Evolutionary conservation across 306 rosid genomes (phyloP), one percentile per base, ranked within the genome.

Genomic region (Argentina anserina): DNA sequence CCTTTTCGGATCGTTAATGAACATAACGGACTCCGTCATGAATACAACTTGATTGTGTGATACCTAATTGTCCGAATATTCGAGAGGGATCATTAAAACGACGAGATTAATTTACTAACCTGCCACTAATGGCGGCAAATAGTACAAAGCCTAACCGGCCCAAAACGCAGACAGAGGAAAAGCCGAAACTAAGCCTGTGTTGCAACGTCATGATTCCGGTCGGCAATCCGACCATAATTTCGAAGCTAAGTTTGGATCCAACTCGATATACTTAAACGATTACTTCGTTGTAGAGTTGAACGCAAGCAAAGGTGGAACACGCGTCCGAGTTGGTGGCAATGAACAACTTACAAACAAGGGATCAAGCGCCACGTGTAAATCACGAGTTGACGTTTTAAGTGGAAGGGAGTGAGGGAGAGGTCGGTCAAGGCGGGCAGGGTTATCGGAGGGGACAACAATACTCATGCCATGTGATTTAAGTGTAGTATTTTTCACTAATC

Each of bases 391-490:
- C 77, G 23, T 26, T 14, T 13, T 3, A 17, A 58, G 73, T 34
- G 67, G 70, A 33, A 64, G 28, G 37, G 12, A 74, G 34, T 2
- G 63, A 26, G 33, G 3, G 55, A 47, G 74, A 50, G 61, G 21
- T 52, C 28, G 83, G 86, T 81, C 81, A 83, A 74, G 43, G 28
- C 3, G 81, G 62, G 81, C 84, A 72, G 84, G 46, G 18, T 45
- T 3, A 12, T 11, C 46, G 78, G 81, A 72, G 23, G 65, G 61
- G 61, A 85, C 87, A 46, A 85, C 87, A 46, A 18, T 69, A 64
- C 43, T 77, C 87, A 79, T 79, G 88, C 83, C 88, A 84, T 81
- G 87, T 79, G 90, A 84, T 37, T 39, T 34, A 33, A 26, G 21
- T 28, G 5, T n/a, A 26, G n/a, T 62, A n/a, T n/a, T n/a, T n/a